These are phyloP conservation scores for Pythium oligandrum DNA, from an alignment of 352 stramenopile species.

Conservation along the genomic window DNA sequence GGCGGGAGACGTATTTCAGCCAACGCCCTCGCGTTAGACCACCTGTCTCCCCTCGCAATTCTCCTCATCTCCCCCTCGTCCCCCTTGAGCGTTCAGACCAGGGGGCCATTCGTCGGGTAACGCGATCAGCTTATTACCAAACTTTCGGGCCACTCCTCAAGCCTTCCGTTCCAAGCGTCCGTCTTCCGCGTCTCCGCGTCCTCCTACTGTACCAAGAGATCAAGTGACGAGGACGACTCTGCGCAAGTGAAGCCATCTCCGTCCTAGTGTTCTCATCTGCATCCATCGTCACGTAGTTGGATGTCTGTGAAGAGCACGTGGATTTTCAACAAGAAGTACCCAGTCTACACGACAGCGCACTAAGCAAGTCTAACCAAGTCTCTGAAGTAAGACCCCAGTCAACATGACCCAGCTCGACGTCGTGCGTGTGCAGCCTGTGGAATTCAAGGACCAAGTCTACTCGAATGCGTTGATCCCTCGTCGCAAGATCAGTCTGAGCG, in stretches of 20 bases:
- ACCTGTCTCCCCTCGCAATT: conserved; percentile 4
- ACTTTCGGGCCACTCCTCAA: conserved; percentile 33
- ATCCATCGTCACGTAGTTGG: conserved; percentile 17
- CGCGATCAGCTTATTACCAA: conserved; percentile 64
- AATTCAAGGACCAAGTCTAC: conserved; percentile 22
- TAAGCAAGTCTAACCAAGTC: conserved; percentile 22
- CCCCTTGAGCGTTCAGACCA: neutral
- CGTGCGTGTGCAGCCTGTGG: conserved; percentile 20
- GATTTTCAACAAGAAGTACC: conserved; percentile 85
- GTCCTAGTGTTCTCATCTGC: no score
- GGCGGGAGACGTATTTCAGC: no score
- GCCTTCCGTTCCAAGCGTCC: conserved; percentile 5
- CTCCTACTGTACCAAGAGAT: neutral
- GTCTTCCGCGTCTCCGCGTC: conserved; percentile 2
- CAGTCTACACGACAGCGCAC: conserved; percentile 61
- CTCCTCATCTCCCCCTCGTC: conserved; percentile 1
- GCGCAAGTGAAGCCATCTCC: no score
- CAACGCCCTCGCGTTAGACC: no score
- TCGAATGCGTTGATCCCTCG: conserved; percentile 23
- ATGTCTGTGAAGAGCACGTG: conserved; percentile 82
- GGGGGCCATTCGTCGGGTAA: conserved; percentile 19
- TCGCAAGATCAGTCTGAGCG: conserved; percentile 30
- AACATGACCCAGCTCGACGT: conserved; percentile 57
- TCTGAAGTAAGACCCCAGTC: neutral
- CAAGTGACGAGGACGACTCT: neutral